Evolutionary conservation across 1,139 yeast species (phyloP), one percentile per base, ranked within the genome.

Genomic region (Diutina neorugosa): DNA sequence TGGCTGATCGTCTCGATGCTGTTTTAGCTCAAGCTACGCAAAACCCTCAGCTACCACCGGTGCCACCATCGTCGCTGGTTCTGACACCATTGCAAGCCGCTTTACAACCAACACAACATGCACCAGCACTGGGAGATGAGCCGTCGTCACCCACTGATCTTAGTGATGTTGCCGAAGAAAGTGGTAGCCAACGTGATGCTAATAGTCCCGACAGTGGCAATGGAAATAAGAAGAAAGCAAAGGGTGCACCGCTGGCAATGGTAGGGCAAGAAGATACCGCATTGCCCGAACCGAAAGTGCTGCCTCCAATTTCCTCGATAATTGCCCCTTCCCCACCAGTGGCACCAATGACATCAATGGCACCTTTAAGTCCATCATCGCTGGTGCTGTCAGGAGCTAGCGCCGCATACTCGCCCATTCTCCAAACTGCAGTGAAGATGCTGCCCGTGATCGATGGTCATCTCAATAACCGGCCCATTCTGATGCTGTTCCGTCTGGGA

Each of bases 391-490:
- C 43, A 9, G 43, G 16, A 18, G 16, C 18, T 5, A 18, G 18
- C 43, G 43, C 43, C 9, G 50, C 37, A n/a, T 46, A 46, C 41
- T 27, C 40, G 9, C 50, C 50, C 21, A 46, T 46, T 16, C 27
- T 46, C 37, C 37, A 46, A 4, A 46, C 50, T 4, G 50, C 50
- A 12, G 50, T 46, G 23, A 46, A 46, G 16, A 46, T 46, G 50
- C 50, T 46, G 50, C 50, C 50, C 11, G 40, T 46, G 12, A 23
- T 44, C 19, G 48, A 46, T 18, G 50, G 50, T 3, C 50, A 16
- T 8, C 27, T 23, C n/a, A 25, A 27, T 23, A 46, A 46, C 21
- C 50, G 50, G 21, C 50, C 50, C 19, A 16, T 46, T 3, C 50
- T 46, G 50, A 46, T 46, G 50, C 23, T 18, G 40, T 46, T 46